These are phyloP conservation scores for Eremochloa ophiuroides DNA, from an alignment of 176 grass and related monocot species.

Conservation along the genomic window DNA sequence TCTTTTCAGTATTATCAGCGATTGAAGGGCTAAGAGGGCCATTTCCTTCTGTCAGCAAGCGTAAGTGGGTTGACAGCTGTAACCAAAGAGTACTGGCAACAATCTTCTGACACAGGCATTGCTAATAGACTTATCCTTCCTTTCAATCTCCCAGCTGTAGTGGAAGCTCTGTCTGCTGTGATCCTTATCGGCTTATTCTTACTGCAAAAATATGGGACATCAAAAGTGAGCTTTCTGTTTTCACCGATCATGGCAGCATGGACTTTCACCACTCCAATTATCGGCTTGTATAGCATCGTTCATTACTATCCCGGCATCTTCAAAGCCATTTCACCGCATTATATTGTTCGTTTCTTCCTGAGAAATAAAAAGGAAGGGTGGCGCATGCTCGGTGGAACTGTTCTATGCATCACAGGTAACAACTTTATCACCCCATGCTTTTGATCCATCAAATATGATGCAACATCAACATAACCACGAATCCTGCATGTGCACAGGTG, in stretches of 20 bases:
- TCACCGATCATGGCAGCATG: conserved; percentile 83
- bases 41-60: conserved; percentile 54
- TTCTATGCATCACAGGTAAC: conserved; percentile 86
- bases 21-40: conserved; percentile 62
- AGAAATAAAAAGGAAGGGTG: conserved; percentile 61
- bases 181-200: conserved; percentile 71
- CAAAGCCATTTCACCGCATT: conserved; percentile 74
- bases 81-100: not conserved
- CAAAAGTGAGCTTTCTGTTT: conserved; percentile 83
- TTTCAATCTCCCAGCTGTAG: conserved; percentile 43
- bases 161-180: conserved; percentile 57
- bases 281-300: conserved; percentile 70
- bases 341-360: conserved; percentile 67
- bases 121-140: not conserved
- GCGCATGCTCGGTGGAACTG: conserved; percentile 78
- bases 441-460: not conserved
- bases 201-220: conserved; percentile 77
- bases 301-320: conserved; percentile 71
- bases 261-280: conserved; percentile 74
- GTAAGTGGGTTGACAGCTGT: conserved; percentile 37
- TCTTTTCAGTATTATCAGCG: conserved; percentile 62
- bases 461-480: not conserved
- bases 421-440: not conserved
- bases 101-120: not conserved
- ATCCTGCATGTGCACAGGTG: conserved; percentile 37